Evolutionary conservation across 2,329 filamentous ascomycete genomes (phyloP).

Genomic region (Pyrenochaeta sp.): DNA sequence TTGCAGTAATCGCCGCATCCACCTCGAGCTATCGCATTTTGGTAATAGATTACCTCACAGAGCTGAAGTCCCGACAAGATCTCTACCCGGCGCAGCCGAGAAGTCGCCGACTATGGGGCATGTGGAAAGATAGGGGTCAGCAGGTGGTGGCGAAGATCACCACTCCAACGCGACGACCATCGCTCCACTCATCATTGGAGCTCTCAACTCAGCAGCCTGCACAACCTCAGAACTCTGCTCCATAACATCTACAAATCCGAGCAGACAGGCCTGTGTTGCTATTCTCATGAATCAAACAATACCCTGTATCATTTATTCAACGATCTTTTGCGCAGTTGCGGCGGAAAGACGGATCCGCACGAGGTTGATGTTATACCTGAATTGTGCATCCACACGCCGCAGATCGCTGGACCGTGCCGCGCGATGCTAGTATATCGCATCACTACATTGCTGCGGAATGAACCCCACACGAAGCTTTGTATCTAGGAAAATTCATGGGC

Average conservation of each 20-base stretch:
- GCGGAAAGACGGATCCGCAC: background rate
- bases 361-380: background rate
- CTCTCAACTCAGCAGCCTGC: background rate
- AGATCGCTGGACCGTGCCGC: background rate
- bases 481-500: background rate
- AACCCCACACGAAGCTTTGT: background rate
- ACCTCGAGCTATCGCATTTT: slow-evolving; percentile 22
- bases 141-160: slow-evolving; percentile 10
- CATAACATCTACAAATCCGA: background rate
- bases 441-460: background rate
- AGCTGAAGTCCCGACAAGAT: background rate
- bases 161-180: background rate
- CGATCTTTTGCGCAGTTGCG: background rate
- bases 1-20: slow-evolving; percentile 16
- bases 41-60: slow-evolving; percentile 13
- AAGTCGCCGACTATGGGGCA: slow-evolving; percentile 1
- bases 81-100: background rate
- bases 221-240: background rate
- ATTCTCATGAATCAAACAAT: no score
- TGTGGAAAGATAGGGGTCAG: slow-evolving; percentile 3
- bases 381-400: background rate
- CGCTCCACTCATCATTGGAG: background rate
- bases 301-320: no score
- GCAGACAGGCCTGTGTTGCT: no score
- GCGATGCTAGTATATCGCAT: background rate